phyloP scores from a whole-genome alignment of 768 basidiomycete genomes.

The Pleurotus tuoliensis region DNA sequence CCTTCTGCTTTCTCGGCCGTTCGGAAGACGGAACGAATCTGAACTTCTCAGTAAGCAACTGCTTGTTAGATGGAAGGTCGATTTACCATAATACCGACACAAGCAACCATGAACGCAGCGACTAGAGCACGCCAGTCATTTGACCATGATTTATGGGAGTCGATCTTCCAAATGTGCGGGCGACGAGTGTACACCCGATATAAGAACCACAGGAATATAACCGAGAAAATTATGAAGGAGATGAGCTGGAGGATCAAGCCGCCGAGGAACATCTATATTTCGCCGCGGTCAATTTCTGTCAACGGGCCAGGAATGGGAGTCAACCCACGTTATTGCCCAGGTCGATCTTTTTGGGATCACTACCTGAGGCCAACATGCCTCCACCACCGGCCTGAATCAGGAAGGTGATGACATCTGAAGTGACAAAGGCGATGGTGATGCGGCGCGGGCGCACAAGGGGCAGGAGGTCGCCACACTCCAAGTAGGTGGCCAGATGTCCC shows the following conservation, averaged over 20 bases:
- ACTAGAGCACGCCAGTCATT: constrained; percentile 48
- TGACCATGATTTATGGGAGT: constrained; percentile 29
- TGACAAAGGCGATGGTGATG: constrained; percentile 46
- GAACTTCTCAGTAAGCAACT: background rate
- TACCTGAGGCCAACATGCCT: constrained; percentile 23
- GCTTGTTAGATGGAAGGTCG: no score
- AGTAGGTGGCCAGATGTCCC: constrained; percentile 40
- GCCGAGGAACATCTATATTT: constrained; percentile 36
- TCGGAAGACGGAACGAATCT: constrained; percentile 52
- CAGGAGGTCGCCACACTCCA: constrained; percentile 35
- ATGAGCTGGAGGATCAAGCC: constrained; percentile 43
- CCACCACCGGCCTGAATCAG: constrained; percentile 44
- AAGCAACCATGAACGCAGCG: constrained; percentile 37
- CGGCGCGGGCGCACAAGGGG: constrained; percentile 28
- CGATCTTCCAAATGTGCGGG: constrained; percentile 26
- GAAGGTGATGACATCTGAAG: constrained; percentile 51
- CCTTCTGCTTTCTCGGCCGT: constrained; percentile 49
- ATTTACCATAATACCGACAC: constrained; percentile 14
- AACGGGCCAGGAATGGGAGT: background rate
- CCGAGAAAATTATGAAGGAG: constrained; percentile 37
- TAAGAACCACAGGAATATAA: constrained; percentile 24
- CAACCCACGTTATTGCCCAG: constrained; percentile 25
- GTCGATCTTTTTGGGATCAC: constrained; percentile 5
- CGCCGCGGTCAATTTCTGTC: background rate
- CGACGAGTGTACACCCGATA: constrained; percentile 33